Evolutionary conservation across 345 rosid genomes (phyloP), one percentile per base, ranked within the genome.

Genomic region (Noccaea caerulescens): DNA sequence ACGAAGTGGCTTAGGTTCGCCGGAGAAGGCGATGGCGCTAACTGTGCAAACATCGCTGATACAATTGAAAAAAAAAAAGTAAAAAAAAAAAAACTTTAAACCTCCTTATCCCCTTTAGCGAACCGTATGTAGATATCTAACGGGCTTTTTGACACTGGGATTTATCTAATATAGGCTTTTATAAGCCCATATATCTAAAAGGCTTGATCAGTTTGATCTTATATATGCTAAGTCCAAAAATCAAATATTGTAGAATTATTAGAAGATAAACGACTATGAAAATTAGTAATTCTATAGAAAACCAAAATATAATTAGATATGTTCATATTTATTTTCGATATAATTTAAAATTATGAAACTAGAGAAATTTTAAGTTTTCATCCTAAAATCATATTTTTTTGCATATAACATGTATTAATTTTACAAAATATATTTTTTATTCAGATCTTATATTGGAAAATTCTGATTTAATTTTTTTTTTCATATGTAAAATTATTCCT

Each of bases 21-120:
- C 79, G 79, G 75, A 46, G 79, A 76, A 53, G 51, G 68, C 52
- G 79, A 75, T 54, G 79, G 75, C 43, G 79, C 64, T 76, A 76
- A 76, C 75, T 76, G 79, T 30, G 74, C 54, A 56, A 69, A 47
- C 79, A 76, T 69, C 58, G 36, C 25, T 43, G 58, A 52, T 1
- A 12, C 14, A 43, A 8, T 32, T 18, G 30, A 27, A 27, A 0
- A 13, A 8, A 4, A 14, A 25, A 2, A 16, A 1, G 0, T 37
- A 10, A 41, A 44, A 8, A 11, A 44, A 9, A 33, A 20, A 36
- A 56, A 56, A 56, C 25, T 13, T 10, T 43, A 42, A 68, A 60
- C 63, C 66, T 20, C 50, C 77, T 73, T 57, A 73, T 65, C 76
- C 42, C 58, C 58, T 49, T 47, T 1, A 3, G 2, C 9, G 10